phyloP scores from a whole-genome alignment of 2,329 filamentous ascomycete species.

The Reticulascus tulasneorum region DNA sequence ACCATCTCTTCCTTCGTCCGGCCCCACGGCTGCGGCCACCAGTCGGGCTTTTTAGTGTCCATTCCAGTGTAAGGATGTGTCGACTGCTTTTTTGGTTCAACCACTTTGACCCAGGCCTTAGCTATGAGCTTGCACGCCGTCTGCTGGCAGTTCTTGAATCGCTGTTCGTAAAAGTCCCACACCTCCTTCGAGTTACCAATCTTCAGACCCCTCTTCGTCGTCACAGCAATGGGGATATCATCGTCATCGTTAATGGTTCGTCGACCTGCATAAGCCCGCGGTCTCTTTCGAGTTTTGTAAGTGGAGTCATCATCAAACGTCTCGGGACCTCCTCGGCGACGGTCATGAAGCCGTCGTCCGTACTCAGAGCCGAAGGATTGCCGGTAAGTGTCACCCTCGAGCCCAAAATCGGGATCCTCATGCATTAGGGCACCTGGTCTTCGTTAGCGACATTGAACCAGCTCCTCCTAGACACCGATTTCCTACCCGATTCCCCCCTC shows the following conservation, averaged over 20 bases:
- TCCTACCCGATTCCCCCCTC: constrained; percentile 34
- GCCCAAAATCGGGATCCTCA: constrained; percentile 22
- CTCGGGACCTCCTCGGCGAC: constrained; percentile 19
- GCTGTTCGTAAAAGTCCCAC: constrained; percentile 55
- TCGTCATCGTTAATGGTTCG: constrained; percentile 38
- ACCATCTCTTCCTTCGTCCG: constrained; percentile 49
- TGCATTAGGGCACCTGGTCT: constrained; percentile 26
- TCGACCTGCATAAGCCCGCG: constrained; percentile 23
- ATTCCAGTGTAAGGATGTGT: constrained; percentile 68
- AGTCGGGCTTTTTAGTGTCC: constrained; percentile 58
- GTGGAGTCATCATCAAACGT: constrained; percentile 22
- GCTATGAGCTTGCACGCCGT: constrained; percentile 67
- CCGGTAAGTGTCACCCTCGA: constrained; percentile 14
- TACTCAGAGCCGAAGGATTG: constrained; percentile 16
- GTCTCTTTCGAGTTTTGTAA: constrained; percentile 33
- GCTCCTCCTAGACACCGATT: background rate
- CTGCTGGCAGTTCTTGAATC: constrained; percentile 66
- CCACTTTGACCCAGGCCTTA: constrained; percentile 71
- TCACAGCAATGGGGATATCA: constrained; percentile 29
- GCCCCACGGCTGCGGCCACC: constrained; percentile 61
- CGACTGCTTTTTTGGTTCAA: constrained; percentile 74
- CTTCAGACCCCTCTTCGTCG: constrained; percentile 40
- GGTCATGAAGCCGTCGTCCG: constrained; percentile 19
- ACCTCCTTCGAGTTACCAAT: constrained; percentile 53
- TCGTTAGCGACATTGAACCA: constrained; percentile 5